Percentiles rank a stretch among this genome's conserved stretches.
Conservation (phyloP, 257 asterid genomes). For the Verbascum thapsus region DNA sequence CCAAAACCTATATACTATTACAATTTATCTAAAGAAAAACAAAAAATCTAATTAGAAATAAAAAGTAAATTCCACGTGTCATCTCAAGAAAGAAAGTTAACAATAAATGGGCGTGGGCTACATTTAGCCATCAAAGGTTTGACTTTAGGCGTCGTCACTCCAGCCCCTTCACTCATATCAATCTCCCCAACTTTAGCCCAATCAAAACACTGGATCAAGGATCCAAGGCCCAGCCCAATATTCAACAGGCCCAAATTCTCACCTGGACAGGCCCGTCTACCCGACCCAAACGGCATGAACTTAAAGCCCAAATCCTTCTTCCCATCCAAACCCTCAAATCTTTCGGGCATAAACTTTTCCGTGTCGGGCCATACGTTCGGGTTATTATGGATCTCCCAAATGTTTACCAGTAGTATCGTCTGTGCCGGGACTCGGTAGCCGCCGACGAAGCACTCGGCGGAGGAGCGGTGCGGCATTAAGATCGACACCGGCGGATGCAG, state of each 20-base stretch:
- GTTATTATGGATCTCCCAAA: conserved; percentile 74
- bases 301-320: conserved; percentile 48
- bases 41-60: no score
- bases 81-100: conserved; percentile 31
- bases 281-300: conserved; percentile 51
- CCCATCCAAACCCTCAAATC: conserved; percentile 58
- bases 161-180: conserved; percentile 54
- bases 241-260: conserved; percentile 41
- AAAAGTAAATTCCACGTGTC: neutral
- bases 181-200: conserved; percentile 56
- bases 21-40: no score
- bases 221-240: conserved; percentile 49
- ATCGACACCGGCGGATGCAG: conserved; percentile 75
- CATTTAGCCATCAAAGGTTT: conserved; percentile 51
- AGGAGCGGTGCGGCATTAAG: conserved; percentile 71
- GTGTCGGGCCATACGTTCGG: conserved; percentile 74
- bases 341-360: conserved; percentile 69
- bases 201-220: conserved; percentile 55
- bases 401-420: conserved; percentile 61
- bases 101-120: conserved; percentile 43
- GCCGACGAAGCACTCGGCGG: conserved; percentile 57
- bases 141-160: conserved; percentile 51
- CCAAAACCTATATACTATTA: no score
- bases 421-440: conserved; percentile 62
- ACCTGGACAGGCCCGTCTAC: conserved; percentile 66